Base-by-base conservation (phyloP, 1,139 yeast genomes). In the Eremothecium cymbalariae region DNA sequence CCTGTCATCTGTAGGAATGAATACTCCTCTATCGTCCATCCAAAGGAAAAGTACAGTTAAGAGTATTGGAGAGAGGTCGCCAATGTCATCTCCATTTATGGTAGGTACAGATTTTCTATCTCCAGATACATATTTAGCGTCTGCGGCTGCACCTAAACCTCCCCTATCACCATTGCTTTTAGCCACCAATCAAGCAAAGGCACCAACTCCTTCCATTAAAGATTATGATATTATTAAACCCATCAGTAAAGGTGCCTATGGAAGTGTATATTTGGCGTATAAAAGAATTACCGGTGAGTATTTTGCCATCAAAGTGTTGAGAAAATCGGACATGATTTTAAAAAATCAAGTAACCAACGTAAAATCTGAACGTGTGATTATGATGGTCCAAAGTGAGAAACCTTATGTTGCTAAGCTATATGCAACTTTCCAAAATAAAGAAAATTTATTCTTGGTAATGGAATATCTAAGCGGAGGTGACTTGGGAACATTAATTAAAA, bases 391-490 rank as follows among this genome's bases (percentile, higher is more conserved):
- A 53, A 74, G 94, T 2, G 94, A 86, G 47, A 82, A 93, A 27
- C 94, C 95, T 0, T 86, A 82, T 55, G 97, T 90, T 40, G 97
- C 95, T 1, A 88, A 82, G 51, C 65, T 93, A 25, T 84, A 78
- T 54, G 82, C 81, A 36, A 81, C 94, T 24, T 93, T 93, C 55
- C 98, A 93, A 60, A 83, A 86, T 39, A 74, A 74, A 37, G 94
- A 86, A 45, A 86, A 81, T 53, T 65, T 93, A 18, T 93, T 84
- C 53, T 65, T 93, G 46, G 98, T 93, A 2, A 90, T 93, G 97
- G 98, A 93, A 56, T 93, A 86, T 55, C 64, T 90, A 31, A 85
- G 83, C 47, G 98, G 98, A 25, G 99, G 99, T 18, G 99, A 93
- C 57, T 75, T 94, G 53, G 94, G 96, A 0, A 81, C 95, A 0